Evolutionary conservation across 2,329 filamentous ascomycete species (phyloP), one percentile per base, ranked within the genome.

Genomic region (Elsinoe batatas): DNA sequence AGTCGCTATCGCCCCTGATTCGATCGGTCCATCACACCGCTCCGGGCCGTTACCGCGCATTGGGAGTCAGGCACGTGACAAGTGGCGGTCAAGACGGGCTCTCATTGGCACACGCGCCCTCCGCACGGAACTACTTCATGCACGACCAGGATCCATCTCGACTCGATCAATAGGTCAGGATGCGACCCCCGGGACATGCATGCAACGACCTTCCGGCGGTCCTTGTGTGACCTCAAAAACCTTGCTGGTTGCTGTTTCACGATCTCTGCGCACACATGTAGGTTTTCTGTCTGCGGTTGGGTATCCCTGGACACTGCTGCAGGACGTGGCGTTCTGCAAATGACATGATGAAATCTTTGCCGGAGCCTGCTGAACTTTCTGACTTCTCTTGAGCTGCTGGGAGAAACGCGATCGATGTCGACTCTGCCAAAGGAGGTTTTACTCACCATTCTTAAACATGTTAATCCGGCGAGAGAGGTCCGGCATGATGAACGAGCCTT

Each of bases 391-490:
- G n/a, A 33, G 4, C 38, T 11, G 5, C 7, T 15, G 13, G 13
- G 8, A 49, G 15, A 13, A 15, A 8, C 11, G 5, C 20, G n/a
- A 33, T 37, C 47, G 17, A 61, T 67, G 8, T 66, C 71, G 58
- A 64, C 66, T 56, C 68, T 77, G 53, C 75, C 75, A 58, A 75
- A 76, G 61, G 76, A 79, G 63, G 68, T 79, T 53, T 68, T 78
- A 50, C 70, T 72, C 57, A 71, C 72, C 56, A 76, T 79, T 22
- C 69, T 79, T 60, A 75, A 77, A 62, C 69, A 76, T 60, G 72
- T 80, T 60, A 74, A 79, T 59, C 71, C 75, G 33, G 74, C 77
- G 46, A 75, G 74, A 62, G 70, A 74, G 30, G 71, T 77, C 56
- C 73, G 70, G 35, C 71, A 77, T 53, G 76, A 77, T 59, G 71